Percentiles rank a stretch among this genome's conserved stretches.
Evolutionary conservation across 371 early-diverging fungal species (phyloP).

Genomic region (Mortierella polycephala): DNA sequence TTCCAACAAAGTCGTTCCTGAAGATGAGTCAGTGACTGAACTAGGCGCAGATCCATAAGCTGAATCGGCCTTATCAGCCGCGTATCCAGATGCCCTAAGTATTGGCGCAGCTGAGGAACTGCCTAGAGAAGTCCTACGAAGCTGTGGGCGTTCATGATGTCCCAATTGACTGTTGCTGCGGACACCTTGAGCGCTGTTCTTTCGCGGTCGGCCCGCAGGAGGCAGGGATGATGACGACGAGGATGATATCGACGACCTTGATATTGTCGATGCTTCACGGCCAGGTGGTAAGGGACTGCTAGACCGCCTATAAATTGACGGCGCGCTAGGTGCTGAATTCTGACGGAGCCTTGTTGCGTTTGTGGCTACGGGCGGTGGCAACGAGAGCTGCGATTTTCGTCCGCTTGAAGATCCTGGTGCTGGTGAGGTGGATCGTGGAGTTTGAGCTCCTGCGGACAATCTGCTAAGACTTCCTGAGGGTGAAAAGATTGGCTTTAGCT

Average conservation of each 20-base stretch:
- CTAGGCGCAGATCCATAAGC: background rate
- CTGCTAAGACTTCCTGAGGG: constrained; percentile 35
- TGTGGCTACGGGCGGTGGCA: constrained; percentile 24
- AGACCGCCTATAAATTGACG: constrained; percentile 12
- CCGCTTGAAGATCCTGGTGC: constrained; percentile 5
- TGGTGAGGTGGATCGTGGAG: constrained; percentile 8
- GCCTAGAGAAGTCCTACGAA: background rate
- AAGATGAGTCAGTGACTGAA: background rate
- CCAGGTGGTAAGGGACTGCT: constrained; percentile 14
- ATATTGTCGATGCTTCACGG: background rate
- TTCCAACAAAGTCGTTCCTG: too few species aligned
- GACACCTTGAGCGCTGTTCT: background rate
- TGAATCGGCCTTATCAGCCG: background rate
- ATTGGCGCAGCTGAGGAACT: background rate
- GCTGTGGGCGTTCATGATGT: background rate
- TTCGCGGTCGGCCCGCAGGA: background rate
- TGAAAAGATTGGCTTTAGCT: constrained; percentile 31
- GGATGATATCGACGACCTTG: background rate
- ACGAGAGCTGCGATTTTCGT: constrained; percentile 15
- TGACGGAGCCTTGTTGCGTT: constrained; percentile 16
- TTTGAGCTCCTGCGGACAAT: constrained; percentile 25
- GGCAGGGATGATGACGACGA: background rate
- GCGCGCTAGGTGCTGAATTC: constrained; percentile 20
- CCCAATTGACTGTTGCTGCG: too few species aligned
- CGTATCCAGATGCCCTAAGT: background rate